Evolutionary conservation across 2,329 filamentous ascomycete species (phyloP).

Genomic region (Fusarium acutatum): DNA sequence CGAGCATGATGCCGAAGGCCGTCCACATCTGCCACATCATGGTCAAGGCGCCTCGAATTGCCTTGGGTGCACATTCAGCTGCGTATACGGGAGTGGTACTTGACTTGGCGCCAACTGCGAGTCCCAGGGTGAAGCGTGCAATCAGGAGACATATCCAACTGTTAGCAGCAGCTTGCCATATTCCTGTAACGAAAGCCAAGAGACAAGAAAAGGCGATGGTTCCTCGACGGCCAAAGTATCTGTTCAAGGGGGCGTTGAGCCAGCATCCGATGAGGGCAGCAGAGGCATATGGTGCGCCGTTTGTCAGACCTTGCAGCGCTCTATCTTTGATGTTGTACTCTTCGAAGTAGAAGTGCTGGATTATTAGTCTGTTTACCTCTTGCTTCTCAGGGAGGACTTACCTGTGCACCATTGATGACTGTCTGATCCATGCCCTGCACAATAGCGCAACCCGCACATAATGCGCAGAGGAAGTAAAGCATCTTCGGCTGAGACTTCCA

Average conservation of each 20-base stretch:
- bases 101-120: slow-evolving; percentile 73
- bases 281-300: slow-evolving; percentile 64
- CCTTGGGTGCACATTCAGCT: slow-evolving; percentile 60
- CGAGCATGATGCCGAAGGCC: slow-evolving; percentile 70
- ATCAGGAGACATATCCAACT: slow-evolving; percentile 69
- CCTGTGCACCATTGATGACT: slow-evolving; percentile 63
- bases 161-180: slow-evolving; percentile 55
- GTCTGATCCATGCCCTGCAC: slow-evolving; percentile 72
- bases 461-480: slow-evolving; percentile 45
- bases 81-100: slow-evolving; percentile 55
- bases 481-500: slow-evolving; percentile 59
- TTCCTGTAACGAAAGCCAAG: slow-evolving; percentile 54
- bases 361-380: not conserved
- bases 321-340: slow-evolving; percentile 46
- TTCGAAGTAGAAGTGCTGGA: slow-evolving; percentile 46
- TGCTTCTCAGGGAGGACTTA: not conserved
- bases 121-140: slow-evolving; percentile 71
- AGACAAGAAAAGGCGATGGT: slow-evolving; percentile 70
- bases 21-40: slow-evolving; percentile 66
- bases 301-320: slow-evolving; percentile 59
- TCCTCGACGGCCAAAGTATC: slow-evolving; percentile 67
- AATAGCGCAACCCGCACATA: slow-evolving; percentile 53
- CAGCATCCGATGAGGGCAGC: slow-evolving; percentile 53
- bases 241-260: slow-evolving; percentile 58
- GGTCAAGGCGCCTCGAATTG: slow-evolving; percentile 62